Base-by-base conservation (phyloP, 176 grass and related monocot species). In the Triticum monococcum region DNA sequence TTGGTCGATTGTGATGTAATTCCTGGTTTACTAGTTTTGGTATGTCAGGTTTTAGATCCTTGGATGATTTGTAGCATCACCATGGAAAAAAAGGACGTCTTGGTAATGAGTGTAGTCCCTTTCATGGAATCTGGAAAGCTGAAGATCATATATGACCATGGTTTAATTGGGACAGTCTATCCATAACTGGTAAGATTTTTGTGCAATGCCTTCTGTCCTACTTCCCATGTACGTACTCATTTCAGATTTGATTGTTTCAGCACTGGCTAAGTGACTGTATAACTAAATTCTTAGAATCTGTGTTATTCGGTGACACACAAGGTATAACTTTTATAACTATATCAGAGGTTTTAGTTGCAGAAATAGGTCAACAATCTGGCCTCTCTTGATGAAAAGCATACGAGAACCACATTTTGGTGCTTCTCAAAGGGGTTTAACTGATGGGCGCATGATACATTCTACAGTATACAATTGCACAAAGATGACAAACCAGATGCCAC, bases 91-190 rank as follows among this genome's bases (percentile, higher is more conserved):
- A n/a, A n/a, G n/a, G 18, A 90, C 54, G 89, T 91, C 66, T 89
- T 81, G 91, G 94, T 93, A 57, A 96, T 96, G 94, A 93, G 88
- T 91, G 84, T 91, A 76, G 22, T 91, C n/a, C 85, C 83, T 81
- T 80, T 83, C 24, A 54, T 5, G 32, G 78, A 96, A 83, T 91
- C 89, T 83, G 83, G 85, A 79, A 93, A 89, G 52, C 78, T 96
- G 89, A 93, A 91, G 67, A 85, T 91, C 68, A 93, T 96, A 60
- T 93, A 93, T 78, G 91, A 93, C 76, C 87, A 87, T 48, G 94
- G 94, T 86, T 89, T 96, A 89, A 83, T 93, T 26, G 94, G 89
- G 62, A 91, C 84, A 64, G n/a, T n/a, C n/a, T n/a, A 57, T 83
- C 60, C 94, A 93, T 79, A 77, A 93, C 41, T 93, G 94, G 94